Base-by-base conservation (phyloP, 2,329 filamentous ascomycete genomes). In the Colletotrichum eremochloae region DNA sequence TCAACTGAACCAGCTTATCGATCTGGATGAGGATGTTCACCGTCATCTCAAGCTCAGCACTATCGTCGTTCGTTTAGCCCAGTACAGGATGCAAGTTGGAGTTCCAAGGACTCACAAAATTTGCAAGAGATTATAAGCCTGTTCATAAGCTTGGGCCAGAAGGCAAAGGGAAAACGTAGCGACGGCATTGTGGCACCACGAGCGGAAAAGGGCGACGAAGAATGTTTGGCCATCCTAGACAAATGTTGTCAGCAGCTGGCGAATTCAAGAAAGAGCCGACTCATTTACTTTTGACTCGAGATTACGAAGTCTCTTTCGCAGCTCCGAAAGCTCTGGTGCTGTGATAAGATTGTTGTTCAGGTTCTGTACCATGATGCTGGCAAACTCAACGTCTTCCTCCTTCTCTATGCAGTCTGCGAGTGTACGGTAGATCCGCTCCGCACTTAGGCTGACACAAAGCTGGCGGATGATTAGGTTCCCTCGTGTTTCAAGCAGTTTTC, bases 331-430 rank as follows among this genome's bases (percentile, higher is more conserved):
- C 81, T 99, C 95, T 0, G 97, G 96, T 0, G 97, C 96, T 1
- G 97, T 99, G 75, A 99, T 98, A 67, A 99, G 91, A 78, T 99
- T 99, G 82, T 99, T 99, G 84, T 99, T 99, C 64, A 99, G 87
- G 78, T 98, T 98, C 81, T 99, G 96, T 40, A 99, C 95, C 96
- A 99, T 99, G 77, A 99, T 98, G 80, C 96, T 98, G 20, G 96
- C 96, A 82, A 99, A 99, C 80, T 99, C 97, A 53, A 99, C 91
- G 80, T 99, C 96, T 83, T 98, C 96, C 81, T 99, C 96, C 79
- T 95, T 97, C 81, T 98, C 96, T 12, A 99, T 93, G 76, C 96
- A 98, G 77, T 99, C 96, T 36, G 96, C 97, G 75, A 99, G 87
- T 2, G 95, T 98, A 42, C 96, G 91, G 79, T 98, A 99, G 71